These are phyloP conservation scores for Aspergillus puulaauensis DNA, from an alignment of 2,329 filamentous ascomycete genomes.

Conservation along the genomic window DNA sequence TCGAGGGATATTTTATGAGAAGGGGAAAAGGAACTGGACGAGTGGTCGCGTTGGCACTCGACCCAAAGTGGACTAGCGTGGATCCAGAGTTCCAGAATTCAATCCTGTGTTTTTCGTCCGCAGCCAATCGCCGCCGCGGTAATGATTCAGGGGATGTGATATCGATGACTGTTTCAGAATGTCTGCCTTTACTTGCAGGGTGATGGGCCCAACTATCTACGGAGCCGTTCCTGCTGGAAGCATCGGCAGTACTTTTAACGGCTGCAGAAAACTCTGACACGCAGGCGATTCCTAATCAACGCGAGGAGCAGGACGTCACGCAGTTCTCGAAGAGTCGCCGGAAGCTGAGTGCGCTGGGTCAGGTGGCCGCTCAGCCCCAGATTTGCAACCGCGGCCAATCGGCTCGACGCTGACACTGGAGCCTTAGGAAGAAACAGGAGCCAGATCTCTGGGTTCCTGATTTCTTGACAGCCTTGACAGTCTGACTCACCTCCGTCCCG, in stretches of 20 bases:
- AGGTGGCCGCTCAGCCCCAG: slow-evolving; percentile 18
- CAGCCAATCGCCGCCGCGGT: slow-evolving; percentile 4
- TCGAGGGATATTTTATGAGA: slow-evolving; percentile 18
- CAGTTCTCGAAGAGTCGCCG: slow-evolving; percentile 10
- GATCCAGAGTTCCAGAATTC: slow-evolving; percentile 16
- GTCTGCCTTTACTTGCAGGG: neutral
- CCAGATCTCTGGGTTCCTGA: slow-evolving; percentile 12
- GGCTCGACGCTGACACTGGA: slow-evolving; percentile 11
- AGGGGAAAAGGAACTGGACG: slow-evolving; percentile 11
- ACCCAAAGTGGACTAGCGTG: slow-evolving; percentile 17
- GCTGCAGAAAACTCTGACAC: neutral
- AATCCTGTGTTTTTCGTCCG: slow-evolving; percentile 6
- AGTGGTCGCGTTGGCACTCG: slow-evolving; percentile 13
- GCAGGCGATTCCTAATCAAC: slow-evolving; percentile 3
- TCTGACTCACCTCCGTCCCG: slow-evolving; percentile 12
- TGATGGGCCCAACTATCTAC: neutral
- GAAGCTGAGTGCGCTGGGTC: slow-evolving; percentile 8
- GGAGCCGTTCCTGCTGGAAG: neutral
- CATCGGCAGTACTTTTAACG: neutral
- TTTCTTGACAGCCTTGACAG: slow-evolving; percentile 4
- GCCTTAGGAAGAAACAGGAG: slow-evolving; percentile 18
- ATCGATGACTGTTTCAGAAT: slow-evolving; percentile 1
- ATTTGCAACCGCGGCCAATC: slow-evolving; percentile 16
- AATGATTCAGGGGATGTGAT: slow-evolving; percentile 3
- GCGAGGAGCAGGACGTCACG: slow-evolving; percentile 5